Evolutionary conservation across 108 stramenopile genomes (phyloP).

Genomic region (Chaetoceros muelleri): DNA sequence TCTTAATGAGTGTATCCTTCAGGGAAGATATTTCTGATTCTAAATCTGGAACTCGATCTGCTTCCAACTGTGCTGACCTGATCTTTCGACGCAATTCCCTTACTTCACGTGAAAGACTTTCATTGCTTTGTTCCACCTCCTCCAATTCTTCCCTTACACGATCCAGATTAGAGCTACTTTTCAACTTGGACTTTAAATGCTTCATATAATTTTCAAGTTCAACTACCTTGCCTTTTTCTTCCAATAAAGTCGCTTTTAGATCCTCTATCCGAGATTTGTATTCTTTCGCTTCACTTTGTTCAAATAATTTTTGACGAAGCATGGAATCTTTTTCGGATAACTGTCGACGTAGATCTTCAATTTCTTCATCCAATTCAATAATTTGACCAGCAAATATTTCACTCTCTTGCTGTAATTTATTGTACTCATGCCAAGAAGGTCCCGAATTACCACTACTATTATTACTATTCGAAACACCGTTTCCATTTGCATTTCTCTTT

Average conservation of each 20-base stretch:
- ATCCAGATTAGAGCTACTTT: not conserved
- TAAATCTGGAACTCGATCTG: not conserved
- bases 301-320: not conserved
- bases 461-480: not conserved
- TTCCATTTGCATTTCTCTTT: slow-evolving; percentile 6
- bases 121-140: not conserved
- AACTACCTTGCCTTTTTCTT: not conserved
- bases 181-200: slow-evolving; percentile 24
- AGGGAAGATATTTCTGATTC: not conserved
- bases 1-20: not conserved
- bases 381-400: slow-evolving; percentile 83
- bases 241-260: not conserved
- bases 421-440: slow-evolving; percentile 25
- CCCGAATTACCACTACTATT: not conserved
- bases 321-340: slow-evolving; percentile 24
- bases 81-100: not conserved
- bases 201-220: slow-evolving; percentile 7
- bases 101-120: not conserved
- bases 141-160: not conserved
- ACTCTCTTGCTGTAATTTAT: slow-evolving; percentile 55
- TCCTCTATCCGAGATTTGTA: not conserved
- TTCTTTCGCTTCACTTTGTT: not conserved
- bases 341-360: slow-evolving; percentile 30
- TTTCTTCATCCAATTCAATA: slow-evolving; percentile 77
- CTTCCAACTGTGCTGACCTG: not conserved